Conservation (phyloP, 164 flowering plant genomes). For the Liriodendron chinense region DNA sequence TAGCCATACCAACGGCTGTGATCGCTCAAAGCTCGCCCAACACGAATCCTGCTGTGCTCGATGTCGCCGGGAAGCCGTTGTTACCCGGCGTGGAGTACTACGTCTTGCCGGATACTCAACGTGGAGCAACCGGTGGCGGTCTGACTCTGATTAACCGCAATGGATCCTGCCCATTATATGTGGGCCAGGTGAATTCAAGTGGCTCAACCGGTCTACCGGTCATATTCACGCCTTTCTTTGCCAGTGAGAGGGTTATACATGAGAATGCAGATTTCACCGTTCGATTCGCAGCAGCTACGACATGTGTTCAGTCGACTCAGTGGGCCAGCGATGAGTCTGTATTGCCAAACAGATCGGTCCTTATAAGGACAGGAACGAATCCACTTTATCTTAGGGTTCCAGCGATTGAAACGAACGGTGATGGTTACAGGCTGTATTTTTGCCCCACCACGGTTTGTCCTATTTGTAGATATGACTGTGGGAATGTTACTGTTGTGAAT, state of each 20-base stretch:
- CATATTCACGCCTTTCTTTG: slow-evolving; percentile 18
- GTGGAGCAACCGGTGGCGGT: slow-evolving; percentile 11
- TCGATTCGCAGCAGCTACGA: slow-evolving; percentile 6
- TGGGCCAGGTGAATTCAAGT: slow-evolving; percentile 17
- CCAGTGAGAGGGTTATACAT: slow-evolving; percentile 16
- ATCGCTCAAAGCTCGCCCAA: neutral
- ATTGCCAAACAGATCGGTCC: neutral
- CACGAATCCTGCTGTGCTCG: slow-evolving; percentile 15
- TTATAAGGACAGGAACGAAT: neutral
- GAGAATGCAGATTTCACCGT: slow-evolving; percentile 16
- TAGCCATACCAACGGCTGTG: neutral
- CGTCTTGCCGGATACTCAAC: slow-evolving; percentile 3
- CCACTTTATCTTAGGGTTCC: neutral
- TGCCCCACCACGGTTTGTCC: neutral
- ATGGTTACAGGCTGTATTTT: neutral
- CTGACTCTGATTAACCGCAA: slow-evolving; percentile 16
- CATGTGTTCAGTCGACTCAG: slow-evolving; percentile 15
- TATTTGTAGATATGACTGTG: neutral
- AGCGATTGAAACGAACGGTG: neutral
- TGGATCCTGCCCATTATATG: slow-evolving; percentile 21
- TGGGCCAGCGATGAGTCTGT: slow-evolving; percentile 17
- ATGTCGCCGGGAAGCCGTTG: slow-evolving; percentile 22
- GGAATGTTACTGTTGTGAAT: neutral
- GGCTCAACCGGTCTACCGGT: slow-evolving; percentile 15
- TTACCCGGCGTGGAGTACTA: slow-evolving; percentile 19